Conservation (phyloP, 2,329 filamentous ascomycete species). For the Davidsoniella virescens region DNA sequence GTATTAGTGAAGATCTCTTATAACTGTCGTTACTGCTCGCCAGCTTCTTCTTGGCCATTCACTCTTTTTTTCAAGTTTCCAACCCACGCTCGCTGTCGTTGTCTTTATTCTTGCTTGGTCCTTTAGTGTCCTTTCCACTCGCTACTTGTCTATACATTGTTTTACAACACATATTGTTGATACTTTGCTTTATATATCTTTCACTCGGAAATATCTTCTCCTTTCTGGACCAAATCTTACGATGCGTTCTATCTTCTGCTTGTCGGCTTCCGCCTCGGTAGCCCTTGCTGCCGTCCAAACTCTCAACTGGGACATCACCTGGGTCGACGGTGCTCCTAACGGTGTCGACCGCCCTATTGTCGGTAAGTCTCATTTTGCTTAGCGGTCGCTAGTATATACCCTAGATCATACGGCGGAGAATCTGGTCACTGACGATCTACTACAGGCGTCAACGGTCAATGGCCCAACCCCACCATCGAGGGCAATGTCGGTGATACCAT, state of each 20-base stretch:
- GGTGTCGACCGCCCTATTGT: slow-evolving; percentile 13
- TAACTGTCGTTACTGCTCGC: no score
- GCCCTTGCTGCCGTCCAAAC: slow-evolving; percentile 9
- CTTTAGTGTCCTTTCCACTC: neutral
- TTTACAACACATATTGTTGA: neutral
- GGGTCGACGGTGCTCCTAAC: slow-evolving; percentile 13
- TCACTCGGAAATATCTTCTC: neutral
- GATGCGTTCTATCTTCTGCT: neutral
- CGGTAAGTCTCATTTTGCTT: slow-evolving; percentile 9
- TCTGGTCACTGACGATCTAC: neutral
- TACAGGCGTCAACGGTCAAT: slow-evolving; percentile 22
- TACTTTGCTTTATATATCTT: neutral
- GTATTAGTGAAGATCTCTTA: no score
- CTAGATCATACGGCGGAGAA: neutral
- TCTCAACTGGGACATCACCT: slow-evolving; percentile 12
- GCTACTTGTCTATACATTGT: neutral
- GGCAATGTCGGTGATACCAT: slow-evolving; percentile 24
- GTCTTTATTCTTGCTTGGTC: neutral
- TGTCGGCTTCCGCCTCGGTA: slow-evolving; percentile 1
- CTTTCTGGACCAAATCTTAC: neutral
- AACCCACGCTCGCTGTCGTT: neutral
- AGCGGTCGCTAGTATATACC: neutral
- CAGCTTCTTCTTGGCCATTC: neutral
- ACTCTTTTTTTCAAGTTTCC: neutral
- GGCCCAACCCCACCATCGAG: slow-evolving; percentile 5